Percentiles rank a stretch among this genome's conserved stretches.
Evolutionary conservation across 179 eudicot genomes (phyloP).

Genomic region (Beta corolliflora): DNA sequence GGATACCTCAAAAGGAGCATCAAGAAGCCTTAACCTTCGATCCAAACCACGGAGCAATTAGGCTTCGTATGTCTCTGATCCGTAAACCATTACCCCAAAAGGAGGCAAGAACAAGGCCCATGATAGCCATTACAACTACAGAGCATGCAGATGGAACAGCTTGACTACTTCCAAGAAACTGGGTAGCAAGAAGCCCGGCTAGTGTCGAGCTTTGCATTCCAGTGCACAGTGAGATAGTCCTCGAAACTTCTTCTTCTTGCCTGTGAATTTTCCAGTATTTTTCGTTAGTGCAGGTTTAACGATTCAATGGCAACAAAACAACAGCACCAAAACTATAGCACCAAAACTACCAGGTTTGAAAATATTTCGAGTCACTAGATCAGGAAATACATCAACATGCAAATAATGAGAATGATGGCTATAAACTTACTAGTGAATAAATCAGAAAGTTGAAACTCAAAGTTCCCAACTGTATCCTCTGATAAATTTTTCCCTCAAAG

Average conservation of each 20-base stretch:
- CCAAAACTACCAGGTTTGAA: not conserved
- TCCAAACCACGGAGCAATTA: conserved; percentile 40
- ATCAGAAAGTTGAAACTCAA: not conserved
- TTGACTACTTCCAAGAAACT: conserved; percentile 85
- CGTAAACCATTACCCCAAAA: conserved; percentile 87
- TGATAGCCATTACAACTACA: conserved; percentile 94
- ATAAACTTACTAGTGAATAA: not conserved
- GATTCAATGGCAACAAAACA: not conserved
- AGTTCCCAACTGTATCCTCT: too few relatives aligned
- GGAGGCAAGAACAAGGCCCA: conserved; percentile 92
- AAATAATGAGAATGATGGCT: not conserved
- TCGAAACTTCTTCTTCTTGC: conserved; percentile 84
- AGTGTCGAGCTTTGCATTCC: conserved; percentile 99
- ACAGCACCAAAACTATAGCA: not conserved
- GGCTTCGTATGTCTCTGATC: conserved; percentile 58
- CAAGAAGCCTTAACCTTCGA: conserved; percentile 46
- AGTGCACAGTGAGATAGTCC: conserved; percentile 89
- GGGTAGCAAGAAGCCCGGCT: conserved; percentile 97
- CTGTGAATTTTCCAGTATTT: conserved; percentile 35
- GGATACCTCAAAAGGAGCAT: not conserved
- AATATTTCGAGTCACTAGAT: not conserved
- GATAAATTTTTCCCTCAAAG: too few relatives aligned
- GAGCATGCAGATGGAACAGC: conserved; percentile 97
- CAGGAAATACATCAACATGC: not conserved
- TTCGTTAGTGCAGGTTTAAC: not conserved